Conservation (phyloP, 768 basidiomycete genomes). For the Phanerochaete carnosa region DNA sequence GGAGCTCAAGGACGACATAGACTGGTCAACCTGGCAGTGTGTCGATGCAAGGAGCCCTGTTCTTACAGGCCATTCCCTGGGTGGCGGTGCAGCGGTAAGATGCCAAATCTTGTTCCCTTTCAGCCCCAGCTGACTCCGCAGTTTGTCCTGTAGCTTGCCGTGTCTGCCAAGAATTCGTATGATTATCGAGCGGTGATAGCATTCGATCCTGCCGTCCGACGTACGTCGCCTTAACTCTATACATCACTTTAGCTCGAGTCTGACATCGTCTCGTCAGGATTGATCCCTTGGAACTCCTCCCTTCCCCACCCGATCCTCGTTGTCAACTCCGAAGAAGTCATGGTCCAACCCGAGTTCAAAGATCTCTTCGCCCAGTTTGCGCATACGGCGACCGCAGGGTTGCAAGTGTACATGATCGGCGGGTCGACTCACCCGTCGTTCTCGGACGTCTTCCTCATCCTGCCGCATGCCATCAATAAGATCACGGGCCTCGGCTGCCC, state of each 20-base stretch:
- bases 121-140: neutral
- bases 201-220: conserved; percentile 27
- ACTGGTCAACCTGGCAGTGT: conserved; percentile 20
- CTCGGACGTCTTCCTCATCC: conserved; percentile 31
- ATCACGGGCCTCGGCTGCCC: conserved; percentile 22
- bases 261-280: conserved; percentile 17
- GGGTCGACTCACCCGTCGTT: conserved; percentile 33
- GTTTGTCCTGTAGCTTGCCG: conserved; percentile 19
- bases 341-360: conserved; percentile 30
- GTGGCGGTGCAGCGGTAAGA: conserved; percentile 27
- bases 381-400: neutral
- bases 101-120: neutral
- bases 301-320: conserved; percentile 32
- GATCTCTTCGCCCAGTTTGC: conserved; percentile 27
- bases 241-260: neutral
- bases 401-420: conserved; percentile 7
- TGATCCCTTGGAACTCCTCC: conserved; percentile 22
- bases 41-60: conserved; percentile 20
- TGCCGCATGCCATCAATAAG: conserved; percentile 26
- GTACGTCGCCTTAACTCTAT: conserved; percentile 8
- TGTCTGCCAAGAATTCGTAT: conserved; percentile 17
- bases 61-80: conserved; percentile 30
- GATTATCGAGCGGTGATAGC: conserved; percentile 22
- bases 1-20: neutral
- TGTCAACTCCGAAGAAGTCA: conserved; percentile 39